Percentiles rank a stretch among this genome's conserved stretches.
These are phyloP conservation scores for Claviceps digitariae DNA, from an alignment of 2,329 filamentous ascomycete species.

Conservation along the genomic window DNA sequence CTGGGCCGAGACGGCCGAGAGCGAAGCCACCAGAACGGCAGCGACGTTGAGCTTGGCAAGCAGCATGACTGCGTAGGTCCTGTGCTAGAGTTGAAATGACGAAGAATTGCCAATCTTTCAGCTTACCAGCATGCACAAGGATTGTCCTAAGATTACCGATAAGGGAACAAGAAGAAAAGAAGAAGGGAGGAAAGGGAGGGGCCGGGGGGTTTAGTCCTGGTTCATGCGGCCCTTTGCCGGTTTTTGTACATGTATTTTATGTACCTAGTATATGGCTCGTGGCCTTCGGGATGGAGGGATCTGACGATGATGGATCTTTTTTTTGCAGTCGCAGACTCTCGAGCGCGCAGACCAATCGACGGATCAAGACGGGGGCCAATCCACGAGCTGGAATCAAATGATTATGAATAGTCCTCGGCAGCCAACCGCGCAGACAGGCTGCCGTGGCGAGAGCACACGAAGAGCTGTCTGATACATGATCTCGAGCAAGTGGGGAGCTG, in stretches of 20 bases:
- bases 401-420: no score
- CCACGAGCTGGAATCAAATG: no score
- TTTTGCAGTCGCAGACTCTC: no score
- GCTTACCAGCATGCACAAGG: neutral
- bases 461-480: neutral
- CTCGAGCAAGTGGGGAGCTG: conserved; percentile 1
- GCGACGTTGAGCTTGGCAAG: conserved; percentile 24
- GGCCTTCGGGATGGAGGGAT: no score
- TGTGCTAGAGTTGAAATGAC: neutral
- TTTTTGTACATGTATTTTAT: neutral
- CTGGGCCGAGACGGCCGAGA: conserved; percentile 35
- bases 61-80: conserved; percentile 15
- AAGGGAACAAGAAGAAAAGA: neutral
- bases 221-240: neutral
- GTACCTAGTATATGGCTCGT: neutral
- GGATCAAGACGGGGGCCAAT: neutral
- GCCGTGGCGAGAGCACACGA: neutral
- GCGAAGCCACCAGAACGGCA: conserved; percentile 20
- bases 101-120: neutral
- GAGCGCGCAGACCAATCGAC: neutral
- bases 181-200: neutral
- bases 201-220: neutral
- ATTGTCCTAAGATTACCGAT: neutral
- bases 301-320: no score
- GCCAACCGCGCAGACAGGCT: no score